Conservation (phyloP, 352 stramenopile genomes). For the Thalassiosira ordinaria region DNA sequence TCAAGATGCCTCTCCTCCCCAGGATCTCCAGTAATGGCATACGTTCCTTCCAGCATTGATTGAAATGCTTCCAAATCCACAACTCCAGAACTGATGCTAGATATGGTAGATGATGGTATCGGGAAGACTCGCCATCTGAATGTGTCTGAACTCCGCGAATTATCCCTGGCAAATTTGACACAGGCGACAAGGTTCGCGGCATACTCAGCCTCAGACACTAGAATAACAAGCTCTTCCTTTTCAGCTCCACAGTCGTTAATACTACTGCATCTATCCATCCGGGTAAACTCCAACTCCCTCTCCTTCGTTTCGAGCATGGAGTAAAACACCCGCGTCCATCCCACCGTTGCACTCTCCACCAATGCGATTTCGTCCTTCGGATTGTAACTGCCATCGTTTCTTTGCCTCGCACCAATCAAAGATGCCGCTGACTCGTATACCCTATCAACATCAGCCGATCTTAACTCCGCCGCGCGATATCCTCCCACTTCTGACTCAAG, state of each 20-base stretch:
- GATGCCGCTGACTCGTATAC: conserved; percentile 56
- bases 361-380: conserved; percentile 60
- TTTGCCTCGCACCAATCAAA: conserved; percentile 47
- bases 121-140: conserved; percentile 60
- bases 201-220: conserved; percentile 73
- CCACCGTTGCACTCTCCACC: conserved; percentile 71
- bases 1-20: conserved; percentile 36
- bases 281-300: conserved; percentile 7
- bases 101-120: conserved; percentile 55
- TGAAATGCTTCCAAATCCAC: conserved; percentile 64
- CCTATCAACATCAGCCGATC: conserved; percentile 17
- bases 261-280: not conserved
- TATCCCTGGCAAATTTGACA: conserved; percentile 57
- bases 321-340: conserved; percentile 74
- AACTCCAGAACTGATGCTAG: conserved; percentile 44
- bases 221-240: conserved; percentile 48
- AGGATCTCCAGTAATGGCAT: conserved; percentile 29
- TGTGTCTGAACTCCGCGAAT: conserved; percentile 9
- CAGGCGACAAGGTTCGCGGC: conserved; percentile 72
- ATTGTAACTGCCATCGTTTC: conserved; percentile 8
- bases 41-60: conserved; percentile 58
- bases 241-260: not conserved
- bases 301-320: conserved; percentile 57
- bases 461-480: conserved; percentile 62
- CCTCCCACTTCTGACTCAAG: conserved; percentile 62